phyloP scores from a whole-genome alignment of 176 grass and related monocot genomes.

The Avena insularis region DNA sequence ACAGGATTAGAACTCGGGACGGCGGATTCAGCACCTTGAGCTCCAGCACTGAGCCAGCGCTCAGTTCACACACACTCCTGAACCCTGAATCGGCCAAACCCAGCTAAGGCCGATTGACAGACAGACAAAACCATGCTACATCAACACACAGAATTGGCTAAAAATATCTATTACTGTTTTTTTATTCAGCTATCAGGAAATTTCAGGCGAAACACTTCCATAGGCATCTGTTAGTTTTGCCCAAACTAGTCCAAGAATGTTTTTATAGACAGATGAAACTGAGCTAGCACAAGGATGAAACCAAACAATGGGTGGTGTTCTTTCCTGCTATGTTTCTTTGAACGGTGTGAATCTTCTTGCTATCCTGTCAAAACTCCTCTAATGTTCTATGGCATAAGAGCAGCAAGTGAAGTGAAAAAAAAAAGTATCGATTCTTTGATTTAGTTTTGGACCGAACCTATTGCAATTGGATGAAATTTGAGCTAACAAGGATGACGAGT shows the following conservation, averaged over 20 bases:
- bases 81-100: too few species aligned
- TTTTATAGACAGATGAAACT: background rate
- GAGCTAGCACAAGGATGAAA: background rate
- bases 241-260: background rate
- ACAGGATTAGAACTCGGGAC: too few species aligned
- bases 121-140: too few species aligned
- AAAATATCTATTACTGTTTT: too few species aligned
- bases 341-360: background rate
- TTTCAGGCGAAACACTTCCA: background rate
- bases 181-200: too few species aligned
- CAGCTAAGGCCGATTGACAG: too few species aligned
- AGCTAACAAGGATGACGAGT: background rate
- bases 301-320: background rate
- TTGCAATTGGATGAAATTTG: background rate
- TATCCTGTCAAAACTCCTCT: background rate
- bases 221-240: background rate
- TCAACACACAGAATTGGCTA: too few species aligned
- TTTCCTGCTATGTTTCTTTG: constrained; percentile 7
- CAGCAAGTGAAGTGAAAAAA: background rate
- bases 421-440: background rate
- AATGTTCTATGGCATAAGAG: background rate
- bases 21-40: too few species aligned
- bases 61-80: too few species aligned
- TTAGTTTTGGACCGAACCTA: background rate
- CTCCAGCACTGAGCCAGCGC: too few species aligned